Conservation (phyloP, 148 eudicot species). For the Arctostaphylos glauca region DNA sequence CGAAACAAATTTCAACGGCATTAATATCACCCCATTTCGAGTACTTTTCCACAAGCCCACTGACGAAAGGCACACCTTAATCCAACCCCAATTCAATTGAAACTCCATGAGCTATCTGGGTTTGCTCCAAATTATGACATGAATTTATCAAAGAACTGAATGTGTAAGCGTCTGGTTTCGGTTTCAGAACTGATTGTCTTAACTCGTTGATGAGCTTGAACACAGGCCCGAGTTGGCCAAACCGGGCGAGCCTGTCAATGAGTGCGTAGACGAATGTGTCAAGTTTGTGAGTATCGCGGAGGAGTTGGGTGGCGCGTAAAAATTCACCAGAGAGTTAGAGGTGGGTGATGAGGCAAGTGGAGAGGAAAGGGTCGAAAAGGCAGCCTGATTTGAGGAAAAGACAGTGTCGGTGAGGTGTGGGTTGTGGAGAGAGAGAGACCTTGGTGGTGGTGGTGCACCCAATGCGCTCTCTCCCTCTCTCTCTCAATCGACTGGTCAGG, state of each 20-base stretch:
- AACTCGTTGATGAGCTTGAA: slow-evolving; percentile 27
- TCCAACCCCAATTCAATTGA: slow-evolving; percentile 50
- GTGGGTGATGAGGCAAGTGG: slow-evolving; percentile 52
- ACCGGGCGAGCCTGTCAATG: no score
- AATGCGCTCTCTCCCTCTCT: no score
- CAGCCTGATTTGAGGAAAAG: slow-evolving; percentile 49
- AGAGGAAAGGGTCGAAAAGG: slow-evolving; percentile 37
- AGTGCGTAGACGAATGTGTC: slow-evolving; percentile 13
- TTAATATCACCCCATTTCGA: slow-evolving; percentile 38
- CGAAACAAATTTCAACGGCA: slow-evolving; percentile 49
- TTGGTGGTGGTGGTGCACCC: slow-evolving; percentile 26
- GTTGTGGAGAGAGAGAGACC: slow-evolving; percentile 40
- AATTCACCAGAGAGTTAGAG: slow-evolving; percentile 49
- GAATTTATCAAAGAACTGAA: slow-evolving; percentile 46
- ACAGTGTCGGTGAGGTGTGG: slow-evolving; percentile 37
- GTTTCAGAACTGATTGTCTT: slow-evolving; percentile 35
- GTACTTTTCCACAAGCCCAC: slow-evolving; percentile 57
- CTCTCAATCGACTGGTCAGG: no score
- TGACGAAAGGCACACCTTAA: slow-evolving; percentile 40
- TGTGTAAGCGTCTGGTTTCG: slow-evolving; percentile 37
- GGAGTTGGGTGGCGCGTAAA: slow-evolving; percentile 36
- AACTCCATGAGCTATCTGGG: slow-evolving; percentile 43
- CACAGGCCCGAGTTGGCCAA: no score
- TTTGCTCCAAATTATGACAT: slow-evolving; percentile 32
- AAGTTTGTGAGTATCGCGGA: slow-evolving; percentile 31